These are phyloP conservation scores for Lachnellula cervina DNA, from an alignment of 2,329 filamentous ascomycete genomes.

Conservation along the genomic window DNA sequence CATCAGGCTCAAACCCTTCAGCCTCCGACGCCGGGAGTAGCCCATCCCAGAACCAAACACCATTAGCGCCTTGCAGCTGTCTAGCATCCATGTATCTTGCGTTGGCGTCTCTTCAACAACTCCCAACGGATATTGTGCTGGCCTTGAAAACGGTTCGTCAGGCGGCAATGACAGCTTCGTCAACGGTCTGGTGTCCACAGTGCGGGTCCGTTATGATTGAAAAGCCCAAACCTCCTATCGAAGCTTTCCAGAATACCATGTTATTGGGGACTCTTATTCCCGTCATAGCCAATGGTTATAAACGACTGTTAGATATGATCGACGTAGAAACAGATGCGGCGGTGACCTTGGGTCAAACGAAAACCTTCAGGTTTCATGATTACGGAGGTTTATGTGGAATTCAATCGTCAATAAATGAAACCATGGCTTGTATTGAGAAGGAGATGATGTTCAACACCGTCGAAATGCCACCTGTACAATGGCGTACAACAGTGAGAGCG, in stretches of 20 bases:
- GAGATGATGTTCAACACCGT: constrained; percentile 36
- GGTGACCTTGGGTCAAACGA: constrained; percentile 36
- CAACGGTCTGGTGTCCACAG: constrained; percentile 45
- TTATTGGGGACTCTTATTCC: constrained; percentile 53
- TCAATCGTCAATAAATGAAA: constrained; percentile 7
- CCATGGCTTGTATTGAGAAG: constrained; percentile 17
- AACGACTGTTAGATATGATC: constrained; percentile 48
- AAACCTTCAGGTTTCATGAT: constrained; percentile 25
- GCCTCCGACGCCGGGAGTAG: constrained; percentile 13
- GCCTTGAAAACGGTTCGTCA: constrained; percentile 25
- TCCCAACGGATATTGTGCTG: constrained; percentile 25
- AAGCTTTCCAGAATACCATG: constrained; percentile 55
- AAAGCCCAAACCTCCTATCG: constrained; percentile 40
- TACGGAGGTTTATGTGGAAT: constrained; percentile 26
- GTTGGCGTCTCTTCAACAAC: constrained; percentile 25
- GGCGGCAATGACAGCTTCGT: constrained; percentile 34
- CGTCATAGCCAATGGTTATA: constrained; percentile 54
- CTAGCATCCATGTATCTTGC: constrained; percentile 30
- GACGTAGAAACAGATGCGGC: constrained; percentile 47
- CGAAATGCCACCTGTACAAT: constrained; percentile 47
- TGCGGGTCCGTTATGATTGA: constrained; percentile 42
- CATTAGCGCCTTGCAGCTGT: constrained; percentile 21
- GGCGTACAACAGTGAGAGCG: constrained; percentile 49
- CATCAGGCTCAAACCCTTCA: constrained; percentile 15
- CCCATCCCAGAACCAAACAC: background rate